Conservation (phyloP, 1,284 basidiomycete species). For the Xanthoconium separans region DNA sequence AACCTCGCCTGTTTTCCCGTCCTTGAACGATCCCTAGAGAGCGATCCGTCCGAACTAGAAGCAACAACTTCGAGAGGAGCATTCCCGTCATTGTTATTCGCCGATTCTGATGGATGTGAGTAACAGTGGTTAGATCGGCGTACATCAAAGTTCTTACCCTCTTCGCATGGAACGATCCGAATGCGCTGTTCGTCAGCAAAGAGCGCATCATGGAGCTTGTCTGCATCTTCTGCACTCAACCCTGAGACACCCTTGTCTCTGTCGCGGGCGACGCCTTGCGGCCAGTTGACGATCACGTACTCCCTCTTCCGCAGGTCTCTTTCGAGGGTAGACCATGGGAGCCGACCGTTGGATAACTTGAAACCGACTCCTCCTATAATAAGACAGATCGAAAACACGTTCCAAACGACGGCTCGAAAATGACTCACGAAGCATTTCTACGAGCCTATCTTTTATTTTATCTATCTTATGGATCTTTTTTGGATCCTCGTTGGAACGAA, state of each 20-base stretch:
- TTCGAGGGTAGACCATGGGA: constrained; percentile 16
- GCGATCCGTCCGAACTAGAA: neutral
- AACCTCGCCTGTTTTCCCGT: neutral
- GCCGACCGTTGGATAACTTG: neutral
- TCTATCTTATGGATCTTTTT: constrained; percentile 2
- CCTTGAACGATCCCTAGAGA: neutral
- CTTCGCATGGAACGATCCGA: neutral
- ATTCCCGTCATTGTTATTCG: no score
- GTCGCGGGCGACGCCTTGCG: constrained; percentile 2
- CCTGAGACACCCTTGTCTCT: constrained; percentile 11
- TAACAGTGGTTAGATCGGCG: no score
- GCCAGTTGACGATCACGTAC: constrained; percentile 15
- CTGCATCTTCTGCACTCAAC: constrained; percentile 5
- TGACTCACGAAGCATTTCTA: constrained; percentile 11
- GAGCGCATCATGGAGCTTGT: constrained; percentile 6
- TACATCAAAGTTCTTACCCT: no score
- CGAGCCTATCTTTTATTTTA: constrained; percentile 5
- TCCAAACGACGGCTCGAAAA: no score
- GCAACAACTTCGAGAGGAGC: neutral
- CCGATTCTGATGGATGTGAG: neutral
- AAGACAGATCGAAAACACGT: no score
- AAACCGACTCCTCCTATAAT: constrained; percentile 5
- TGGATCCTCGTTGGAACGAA: neutral
- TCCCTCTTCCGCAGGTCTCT: neutral
- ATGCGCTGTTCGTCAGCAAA: neutral